Evolutionary conservation across 495 filamentous ascomycete species (phyloP).

Genomic region (Podospora sp.): DNA sequence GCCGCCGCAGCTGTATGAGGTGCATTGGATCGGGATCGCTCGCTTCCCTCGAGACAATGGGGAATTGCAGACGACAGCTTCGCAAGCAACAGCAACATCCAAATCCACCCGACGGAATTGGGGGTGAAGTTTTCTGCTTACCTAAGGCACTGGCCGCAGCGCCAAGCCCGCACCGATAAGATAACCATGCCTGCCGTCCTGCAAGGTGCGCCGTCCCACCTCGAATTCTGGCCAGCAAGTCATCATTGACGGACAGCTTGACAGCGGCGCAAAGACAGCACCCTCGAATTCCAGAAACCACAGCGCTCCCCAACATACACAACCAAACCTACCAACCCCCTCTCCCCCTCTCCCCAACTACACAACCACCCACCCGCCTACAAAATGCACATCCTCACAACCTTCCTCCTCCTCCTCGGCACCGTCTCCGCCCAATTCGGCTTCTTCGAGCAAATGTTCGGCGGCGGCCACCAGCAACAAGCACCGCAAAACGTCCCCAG

Average conservation of each 20-base stretch:
- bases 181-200: slow-evolving; percentile 30
- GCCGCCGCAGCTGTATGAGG: slow-evolving; percentile 55
- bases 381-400: slow-evolving; percentile 37
- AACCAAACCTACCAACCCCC: background rate
- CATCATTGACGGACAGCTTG: slow-evolving; percentile 8
- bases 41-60: slow-evolving; percentile 27
- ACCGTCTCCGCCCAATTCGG: slow-evolving; percentile 67
- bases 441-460: slow-evolving; percentile 83
- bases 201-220: slow-evolving; percentile 2
- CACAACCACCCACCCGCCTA: too few relatives aligned
- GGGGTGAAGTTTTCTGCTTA: slow-evolving; percentile 48
- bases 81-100: background rate
- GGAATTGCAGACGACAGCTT: slow-evolving; percentile 5
- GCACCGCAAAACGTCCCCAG: slow-evolving; percentile 75
- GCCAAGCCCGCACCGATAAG: slow-evolving; percentile 28
- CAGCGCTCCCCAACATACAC: background rate
- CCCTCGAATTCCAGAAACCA: background rate
- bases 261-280: background rate
- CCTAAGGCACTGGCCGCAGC: slow-evolving; percentile 32
- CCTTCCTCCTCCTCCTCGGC: slow-evolving; percentile 37
- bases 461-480: slow-evolving; percentile 50
- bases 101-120: background rate
- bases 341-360: too few relatives aligned
- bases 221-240: slow-evolving; percentile 29
- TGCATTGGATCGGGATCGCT: slow-evolving; percentile 44